Evolutionary conservation across 352 stramenopile genomes (phyloP), one percentile per base, ranked within the genome.

Genomic region (Globisporangium carolinianum): DNA sequence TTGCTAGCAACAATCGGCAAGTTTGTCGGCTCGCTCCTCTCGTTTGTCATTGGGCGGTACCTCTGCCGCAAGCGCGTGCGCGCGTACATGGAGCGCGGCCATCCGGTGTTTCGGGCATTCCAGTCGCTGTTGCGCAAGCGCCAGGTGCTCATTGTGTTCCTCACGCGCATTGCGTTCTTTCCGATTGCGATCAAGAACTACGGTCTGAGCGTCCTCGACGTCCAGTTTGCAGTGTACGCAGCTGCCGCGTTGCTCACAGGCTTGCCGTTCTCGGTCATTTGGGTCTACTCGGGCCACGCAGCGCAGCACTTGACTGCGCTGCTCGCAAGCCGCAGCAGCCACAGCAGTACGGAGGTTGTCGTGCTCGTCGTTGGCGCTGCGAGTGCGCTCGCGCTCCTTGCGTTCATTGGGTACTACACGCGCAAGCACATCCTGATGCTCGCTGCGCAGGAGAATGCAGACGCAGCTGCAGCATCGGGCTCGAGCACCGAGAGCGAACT

Each of bases 181-280:
- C 83, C 83, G 10, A 93, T 93, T 61, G 83, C 79, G 45, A 72
- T 93, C 67, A 93, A 93, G 60, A 93, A 93, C 62, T 93, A 93
- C 58, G 83, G 83, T 41, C 79, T 93, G 24, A 93, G 83, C 58
- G 80, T 89, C 35, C 62, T 93, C 12, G 78, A 89, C 55, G 83
- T 93, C 15, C 64, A 55, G 32, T 91, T 91, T 37, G 54, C 65
- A 10, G 72, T 91, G 6, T 93, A 74, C 45, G 83, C 88, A 52
- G 61, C 75, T 39, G 78, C 83, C 6, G 80, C 79, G 47, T 55
- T 93, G 47, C 45, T 90, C 36, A 88, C 82, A 4, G 83, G 83
- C 0, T 55, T 90, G 5, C 73, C 75, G 15, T 93, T 90, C 62
- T 86, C 77, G 4, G 62, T 77, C 69, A 80, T 93, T 41, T 93